Evolutionary conservation across 495 filamentous ascomycete genomes (phyloP).

Genomic region (Aspergillus steynii): DNA sequence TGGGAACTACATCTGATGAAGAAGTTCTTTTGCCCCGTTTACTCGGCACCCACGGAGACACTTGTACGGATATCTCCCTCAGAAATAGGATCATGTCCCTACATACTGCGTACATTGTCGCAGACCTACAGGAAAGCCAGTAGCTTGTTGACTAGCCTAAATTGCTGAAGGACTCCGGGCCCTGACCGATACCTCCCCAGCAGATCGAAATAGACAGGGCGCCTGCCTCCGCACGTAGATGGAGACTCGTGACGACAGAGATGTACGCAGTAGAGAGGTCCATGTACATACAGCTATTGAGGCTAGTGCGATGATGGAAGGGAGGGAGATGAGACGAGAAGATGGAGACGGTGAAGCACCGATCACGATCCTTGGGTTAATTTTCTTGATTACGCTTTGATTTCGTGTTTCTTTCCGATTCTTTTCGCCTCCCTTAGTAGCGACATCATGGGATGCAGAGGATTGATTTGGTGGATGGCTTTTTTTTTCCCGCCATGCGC

Average conservation of each 20-base stretch:
- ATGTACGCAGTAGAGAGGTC: neutral
- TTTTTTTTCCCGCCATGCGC: slow-evolving; percentile 12
- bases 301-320: slow-evolving; percentile 1
- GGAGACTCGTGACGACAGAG: neutral
- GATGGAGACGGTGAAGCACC: slow-evolving; percentile 6
- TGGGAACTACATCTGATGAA: neutral
- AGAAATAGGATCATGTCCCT: neutral
- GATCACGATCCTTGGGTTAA: neutral
- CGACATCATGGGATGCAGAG: neutral
- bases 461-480: neutral
- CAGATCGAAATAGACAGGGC: neutral
- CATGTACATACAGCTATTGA: neutral
- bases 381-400: neutral
- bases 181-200: neutral
- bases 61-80: neutral
- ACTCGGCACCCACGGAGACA: neutral
- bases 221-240: neutral
- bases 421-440: neutral
- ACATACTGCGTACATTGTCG: neutral
- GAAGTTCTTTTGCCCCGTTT: neutral
- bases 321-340: too few species aligned
- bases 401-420: neutral
- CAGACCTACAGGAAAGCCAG: neutral
- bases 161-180: neutral
- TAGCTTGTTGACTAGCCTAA: neutral